phyloP scores from a whole-genome alignment of 495 filamentous ascomycete species.

The Penicillium diatomitis region DNA sequence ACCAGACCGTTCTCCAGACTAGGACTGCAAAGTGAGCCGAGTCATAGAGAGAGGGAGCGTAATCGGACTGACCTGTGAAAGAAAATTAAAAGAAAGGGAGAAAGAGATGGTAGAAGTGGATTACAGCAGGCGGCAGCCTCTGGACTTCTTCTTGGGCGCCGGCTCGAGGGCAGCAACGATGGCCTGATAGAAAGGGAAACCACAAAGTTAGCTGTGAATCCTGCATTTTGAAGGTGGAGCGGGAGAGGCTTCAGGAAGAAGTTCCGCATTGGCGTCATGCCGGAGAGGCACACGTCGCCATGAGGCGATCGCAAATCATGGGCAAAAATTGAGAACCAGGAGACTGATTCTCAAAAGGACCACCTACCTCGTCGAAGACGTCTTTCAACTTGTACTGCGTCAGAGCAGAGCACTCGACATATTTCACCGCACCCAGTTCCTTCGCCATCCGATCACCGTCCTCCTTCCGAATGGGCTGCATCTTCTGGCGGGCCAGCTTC shows the following conservation, averaged over 20 bases:
- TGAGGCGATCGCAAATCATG: not conserved
- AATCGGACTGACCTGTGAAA: constrained; percentile 16
- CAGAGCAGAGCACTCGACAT: constrained; percentile 95
- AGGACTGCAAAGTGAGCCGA: no score
- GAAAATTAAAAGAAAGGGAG: constrained; percentile 1
- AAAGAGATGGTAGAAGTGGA: constrained; percentile 4
- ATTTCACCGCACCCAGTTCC: constrained; percentile 92
- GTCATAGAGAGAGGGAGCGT: no score
- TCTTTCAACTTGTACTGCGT: constrained; percentile 99
- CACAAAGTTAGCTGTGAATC: constrained; percentile 6
- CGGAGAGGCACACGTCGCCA: no score
- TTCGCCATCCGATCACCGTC: constrained; percentile 95
- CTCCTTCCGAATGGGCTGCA: constrained; percentile 81
- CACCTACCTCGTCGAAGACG: constrained; percentile 91
- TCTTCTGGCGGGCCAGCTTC: constrained; percentile 91
- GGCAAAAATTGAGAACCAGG: not conserved
- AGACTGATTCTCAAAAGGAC: not conserved
- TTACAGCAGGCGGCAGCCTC: constrained; percentile 36
- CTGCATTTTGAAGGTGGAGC: not conserved
- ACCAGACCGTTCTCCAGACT: no score
- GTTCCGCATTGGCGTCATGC: not conserved
- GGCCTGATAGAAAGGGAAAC: constrained; percentile 42
- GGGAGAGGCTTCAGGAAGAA: not conserved
- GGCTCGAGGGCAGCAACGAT: constrained; percentile 87
- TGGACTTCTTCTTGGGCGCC: constrained; percentile 59